These are phyloP conservation scores for Paxillus ammoniavirescens DNA, from an alignment of 768 basidiomycete species.

Conservation along the genomic window DNA sequence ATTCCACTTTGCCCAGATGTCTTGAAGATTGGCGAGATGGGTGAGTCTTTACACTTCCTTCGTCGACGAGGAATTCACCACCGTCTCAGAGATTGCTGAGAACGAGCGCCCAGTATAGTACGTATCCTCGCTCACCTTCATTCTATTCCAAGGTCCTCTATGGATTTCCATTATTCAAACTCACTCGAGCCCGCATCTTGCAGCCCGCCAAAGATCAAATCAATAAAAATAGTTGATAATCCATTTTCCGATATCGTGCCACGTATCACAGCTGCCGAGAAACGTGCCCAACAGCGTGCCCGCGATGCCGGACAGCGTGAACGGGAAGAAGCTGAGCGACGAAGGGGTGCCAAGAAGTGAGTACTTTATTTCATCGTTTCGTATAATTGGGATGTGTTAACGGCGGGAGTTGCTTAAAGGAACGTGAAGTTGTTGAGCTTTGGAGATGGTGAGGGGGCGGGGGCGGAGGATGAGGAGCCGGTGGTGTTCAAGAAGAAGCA, in stretches of 20 bases:
- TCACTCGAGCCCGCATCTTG: neutral
- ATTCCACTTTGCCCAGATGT: conserved; percentile 54
- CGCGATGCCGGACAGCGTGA: conserved; percentile 72
- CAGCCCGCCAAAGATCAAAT: conserved; percentile 90
- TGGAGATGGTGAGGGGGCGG: conserved; percentile 66
- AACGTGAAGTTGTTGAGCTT: conserved; percentile 91
- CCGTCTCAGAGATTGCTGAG: conserved; percentile 59
- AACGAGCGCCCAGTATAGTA: conserved; percentile 82
- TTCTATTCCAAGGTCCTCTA: neutral
- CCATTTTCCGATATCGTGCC: conserved; percentile 96
- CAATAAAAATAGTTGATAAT: conserved; percentile 83
- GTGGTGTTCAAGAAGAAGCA: conserved; percentile 71
- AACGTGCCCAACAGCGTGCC: conserved; percentile 79
- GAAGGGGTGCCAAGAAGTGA: conserved; percentile 87
- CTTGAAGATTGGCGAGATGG: conserved; percentile 87
- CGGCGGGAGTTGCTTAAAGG: conserved; percentile 38
- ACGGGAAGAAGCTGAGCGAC: conserved; percentile 69
- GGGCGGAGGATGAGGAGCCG: conserved; percentile 54
- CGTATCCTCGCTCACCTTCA: conserved; percentile 24
- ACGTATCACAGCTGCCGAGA: conserved; percentile 93
- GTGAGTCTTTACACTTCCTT: conserved; percentile 39
- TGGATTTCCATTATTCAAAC: neutral
- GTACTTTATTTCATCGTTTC: conserved; percentile 16
- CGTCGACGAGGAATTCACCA: neutral
- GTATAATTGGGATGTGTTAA: neutral